Percentiles rank a stretch among this genome's conserved stretches.
Conservation (phyloP, 1,284 basidiomycete genomes). For the Golubevia sp. region DNA sequence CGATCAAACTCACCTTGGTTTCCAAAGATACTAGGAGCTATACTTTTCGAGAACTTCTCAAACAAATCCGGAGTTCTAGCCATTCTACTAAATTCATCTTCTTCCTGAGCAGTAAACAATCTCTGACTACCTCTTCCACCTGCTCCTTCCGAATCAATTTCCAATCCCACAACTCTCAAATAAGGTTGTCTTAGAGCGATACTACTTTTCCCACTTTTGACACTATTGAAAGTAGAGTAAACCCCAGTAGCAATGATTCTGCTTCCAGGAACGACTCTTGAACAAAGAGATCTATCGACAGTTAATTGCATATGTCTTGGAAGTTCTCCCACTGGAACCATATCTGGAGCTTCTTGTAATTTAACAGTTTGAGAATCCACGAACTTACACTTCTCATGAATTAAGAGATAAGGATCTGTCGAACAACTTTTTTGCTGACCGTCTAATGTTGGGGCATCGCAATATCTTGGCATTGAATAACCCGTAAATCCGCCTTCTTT, state of each 20-base stretch:
- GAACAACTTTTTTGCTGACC: constrained; percentile 90
- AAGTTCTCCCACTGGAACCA: constrained; percentile 98
- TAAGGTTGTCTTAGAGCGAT: constrained; percentile 88
- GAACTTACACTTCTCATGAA: constrained; percentile 92
- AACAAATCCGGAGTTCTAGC: constrained; percentile 87
- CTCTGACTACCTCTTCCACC: constrained; percentile 69
- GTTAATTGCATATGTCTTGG: constrained; percentile 94
- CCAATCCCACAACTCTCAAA: constrained; percentile 88
- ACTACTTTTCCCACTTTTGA: constrained; percentile 69
- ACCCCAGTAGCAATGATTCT: constrained; percentile 93
- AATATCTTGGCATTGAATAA: constrained; percentile 51
- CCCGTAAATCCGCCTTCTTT: constrained; percentile 83
- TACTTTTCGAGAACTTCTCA: constrained; percentile 89
- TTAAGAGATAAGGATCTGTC: constrained; percentile 91
- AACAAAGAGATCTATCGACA: constrained; percentile 69
- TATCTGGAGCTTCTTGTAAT: constrained; percentile 97
- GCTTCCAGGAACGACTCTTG: constrained; percentile 78
- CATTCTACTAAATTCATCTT: constrained; percentile 93
- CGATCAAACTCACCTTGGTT: constrained; percentile 77
- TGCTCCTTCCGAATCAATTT: constrained; percentile 72
- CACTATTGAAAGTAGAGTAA: constrained; percentile 89
- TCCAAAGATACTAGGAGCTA: constrained; percentile 96
- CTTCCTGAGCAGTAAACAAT: constrained; percentile 90
- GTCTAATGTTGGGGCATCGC: constrained; percentile 63
- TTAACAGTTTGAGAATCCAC: constrained; percentile 96